These are phyloP conservation scores for Panus rudis DNA, from an alignment of 768 basidiomycete species.

Conservation along the genomic window DNA sequence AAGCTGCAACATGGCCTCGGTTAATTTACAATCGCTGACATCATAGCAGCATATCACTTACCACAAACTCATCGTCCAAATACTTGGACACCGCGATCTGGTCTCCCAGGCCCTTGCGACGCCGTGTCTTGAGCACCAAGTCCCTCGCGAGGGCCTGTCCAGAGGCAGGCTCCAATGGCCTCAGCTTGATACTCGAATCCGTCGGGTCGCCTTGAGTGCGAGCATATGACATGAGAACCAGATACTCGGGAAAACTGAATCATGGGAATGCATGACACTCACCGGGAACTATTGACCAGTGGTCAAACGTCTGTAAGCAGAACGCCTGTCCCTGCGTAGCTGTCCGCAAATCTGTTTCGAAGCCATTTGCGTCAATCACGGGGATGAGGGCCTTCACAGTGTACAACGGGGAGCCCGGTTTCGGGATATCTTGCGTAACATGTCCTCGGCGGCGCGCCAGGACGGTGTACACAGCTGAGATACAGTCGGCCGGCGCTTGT, in stretches of 20 bases:
- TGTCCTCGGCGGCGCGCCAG: constrained; percentile 98
- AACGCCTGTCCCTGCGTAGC: constrained; percentile 99
- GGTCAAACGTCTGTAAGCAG: constrained; percentile 94
- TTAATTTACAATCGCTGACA: constrained; percentile 1
- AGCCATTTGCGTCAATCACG: constrained; percentile 97
- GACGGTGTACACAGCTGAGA: constrained; percentile 97
- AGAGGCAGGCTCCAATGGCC: constrained; percentile 94
- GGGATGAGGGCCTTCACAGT: constrained; percentile 98
- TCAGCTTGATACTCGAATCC: constrained; percentile 92
- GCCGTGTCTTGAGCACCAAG: constrained; percentile 90
- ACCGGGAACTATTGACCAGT: constrained; percentile 99
- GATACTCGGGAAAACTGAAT: constrained; percentile 12
- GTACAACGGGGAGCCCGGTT: constrained; percentile 95
- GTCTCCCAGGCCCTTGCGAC: constrained; percentile 94
- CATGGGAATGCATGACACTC: no score
- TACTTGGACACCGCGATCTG: constrained; percentile 97
- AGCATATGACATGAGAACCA: constrained; percentile 15
- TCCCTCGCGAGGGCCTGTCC: constrained; percentile 93
- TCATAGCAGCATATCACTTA: constrained; percentile 39
- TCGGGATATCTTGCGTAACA: constrained; percentile 96
- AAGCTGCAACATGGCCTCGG: constrained; percentile 41
- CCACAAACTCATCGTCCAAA: constrained; percentile 94
- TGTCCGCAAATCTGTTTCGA: constrained; percentile 95
- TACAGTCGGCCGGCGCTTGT: constrained; percentile 98
- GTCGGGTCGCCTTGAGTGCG: constrained; percentile 79